Conservation (phyloP, 495 filamentous ascomycete species). For the Talaromyces adpressus region DNA sequence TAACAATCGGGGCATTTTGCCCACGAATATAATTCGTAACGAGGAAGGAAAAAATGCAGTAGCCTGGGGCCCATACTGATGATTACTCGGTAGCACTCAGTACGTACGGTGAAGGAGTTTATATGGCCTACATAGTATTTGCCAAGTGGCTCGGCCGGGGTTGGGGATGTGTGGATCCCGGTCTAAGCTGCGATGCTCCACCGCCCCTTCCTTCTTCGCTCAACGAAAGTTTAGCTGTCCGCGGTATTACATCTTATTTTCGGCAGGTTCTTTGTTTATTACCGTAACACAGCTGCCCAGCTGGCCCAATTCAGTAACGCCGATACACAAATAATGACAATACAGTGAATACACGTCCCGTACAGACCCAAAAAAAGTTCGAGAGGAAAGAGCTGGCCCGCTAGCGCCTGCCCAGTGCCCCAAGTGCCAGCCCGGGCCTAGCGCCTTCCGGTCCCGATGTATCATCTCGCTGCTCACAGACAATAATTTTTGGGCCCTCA, state of each 20-base stretch:
- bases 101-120: background rate
- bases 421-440: background rate
- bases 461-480: background rate
- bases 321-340: background rate
- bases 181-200: conserved; percentile 9
- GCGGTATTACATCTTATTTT: background rate
- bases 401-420: background rate
- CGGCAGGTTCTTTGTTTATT: background rate
- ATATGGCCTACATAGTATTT: background rate
- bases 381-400: background rate
- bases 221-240: background rate
- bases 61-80: background rate
- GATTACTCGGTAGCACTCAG: background rate
- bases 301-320: background rate
- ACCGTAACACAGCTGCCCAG: background rate
- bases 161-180: background rate
- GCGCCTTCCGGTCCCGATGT: background rate
- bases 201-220: conserved; percentile 9
- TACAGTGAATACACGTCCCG: background rate
- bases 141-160: background rate
- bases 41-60: background rate
- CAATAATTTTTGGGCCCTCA: background rate
- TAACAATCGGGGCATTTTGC: background rate
- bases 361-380: background rate
- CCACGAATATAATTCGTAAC: background rate